phyloP scores from a whole-genome alignment of 1,139 yeast genomes.

The Suhomyces taliae region DNA sequence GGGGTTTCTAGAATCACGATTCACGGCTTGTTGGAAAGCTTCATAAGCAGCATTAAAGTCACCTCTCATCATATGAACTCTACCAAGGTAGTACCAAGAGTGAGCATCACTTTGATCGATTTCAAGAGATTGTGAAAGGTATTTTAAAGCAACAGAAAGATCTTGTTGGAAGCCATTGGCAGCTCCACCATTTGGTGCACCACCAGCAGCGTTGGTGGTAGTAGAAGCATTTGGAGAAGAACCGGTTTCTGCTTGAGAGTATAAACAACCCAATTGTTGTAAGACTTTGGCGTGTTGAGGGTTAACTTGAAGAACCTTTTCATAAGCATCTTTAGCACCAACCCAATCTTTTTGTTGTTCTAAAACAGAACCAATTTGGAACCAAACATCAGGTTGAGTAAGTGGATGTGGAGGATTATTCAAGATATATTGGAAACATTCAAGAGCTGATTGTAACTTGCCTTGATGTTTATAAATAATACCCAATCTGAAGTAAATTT shows the following conservation, averaged over 20 bases:
- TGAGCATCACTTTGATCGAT: constrained; percentile 91
- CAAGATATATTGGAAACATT: constrained; percentile 89
- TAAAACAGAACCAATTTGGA: constrained; percentile 92
- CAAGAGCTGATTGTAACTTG: constrained; percentile 81
- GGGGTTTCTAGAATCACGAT: constrained; percentile 93
- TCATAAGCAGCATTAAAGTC: constrained; percentile 96
- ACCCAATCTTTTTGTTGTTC: constrained; percentile 92
- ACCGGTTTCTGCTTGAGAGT: constrained; percentile 67
- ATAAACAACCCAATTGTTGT: constrained; percentile 93
- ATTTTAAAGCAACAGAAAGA: constrained; percentile 78
- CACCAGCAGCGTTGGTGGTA: constrained; percentile 8
- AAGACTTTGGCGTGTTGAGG: constrained; percentile 95
- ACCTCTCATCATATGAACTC: constrained; percentile 94
- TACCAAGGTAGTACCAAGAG: constrained; percentile 94
- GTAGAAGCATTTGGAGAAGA: constrained; percentile 27
- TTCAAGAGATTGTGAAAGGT: constrained; percentile 82
- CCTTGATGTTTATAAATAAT: constrained; percentile 95
- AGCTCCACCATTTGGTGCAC: constrained; percentile 30
- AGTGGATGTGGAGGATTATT: constrained; percentile 92
- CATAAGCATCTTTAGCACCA: constrained; percentile 94
- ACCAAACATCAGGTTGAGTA: constrained; percentile 97
- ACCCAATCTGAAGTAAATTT: constrained; percentile 94
- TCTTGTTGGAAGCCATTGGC: constrained; percentile 51
- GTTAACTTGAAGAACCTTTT: constrained; percentile 82
- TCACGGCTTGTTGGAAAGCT: constrained; percentile 98